Evolutionary conservation across 345 rosid species (phyloP).

Genomic region (Rhodamnia rubescens): DNA sequence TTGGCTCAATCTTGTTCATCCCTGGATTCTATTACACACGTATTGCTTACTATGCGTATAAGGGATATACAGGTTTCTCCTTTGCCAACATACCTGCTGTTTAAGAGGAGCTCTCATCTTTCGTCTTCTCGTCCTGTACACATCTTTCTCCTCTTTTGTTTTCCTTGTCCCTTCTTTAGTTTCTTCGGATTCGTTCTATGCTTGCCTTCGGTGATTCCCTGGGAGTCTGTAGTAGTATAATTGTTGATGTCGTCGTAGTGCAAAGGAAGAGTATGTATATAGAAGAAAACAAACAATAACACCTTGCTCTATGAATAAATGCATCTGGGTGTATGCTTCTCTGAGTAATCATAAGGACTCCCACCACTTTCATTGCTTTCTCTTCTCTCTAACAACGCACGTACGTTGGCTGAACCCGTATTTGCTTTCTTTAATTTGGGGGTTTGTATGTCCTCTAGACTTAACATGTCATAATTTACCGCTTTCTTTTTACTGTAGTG

Average conservation of each 20-base stretch:
- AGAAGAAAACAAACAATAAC: neutral
- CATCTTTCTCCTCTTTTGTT: neutral
- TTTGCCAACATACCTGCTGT: slow-evolving; percentile 89
- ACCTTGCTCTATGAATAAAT: neutral
- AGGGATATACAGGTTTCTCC: slow-evolving; percentile 96
- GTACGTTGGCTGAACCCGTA: neutral
- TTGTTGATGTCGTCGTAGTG: neutral
- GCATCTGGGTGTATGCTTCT: neutral
- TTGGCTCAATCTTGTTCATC: slow-evolving; percentile 77
- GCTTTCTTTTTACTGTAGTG: neutral
- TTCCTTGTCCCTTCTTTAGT: neutral
- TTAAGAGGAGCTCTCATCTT: slow-evolving; percentile 5
- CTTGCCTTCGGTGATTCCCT: neutral
- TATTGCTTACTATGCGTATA: slow-evolving; percentile 90
- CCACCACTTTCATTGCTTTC: neutral
- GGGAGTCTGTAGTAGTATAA: neutral
- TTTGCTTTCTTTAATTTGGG: neutral
- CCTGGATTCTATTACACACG: slow-evolving; percentile 92
- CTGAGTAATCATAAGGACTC: neutral
- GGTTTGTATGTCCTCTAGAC: neutral
- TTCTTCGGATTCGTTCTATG: neutral
- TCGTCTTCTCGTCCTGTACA: slow-evolving; percentile 9
- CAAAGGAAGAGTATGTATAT: neutral
- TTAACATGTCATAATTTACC: neutral
- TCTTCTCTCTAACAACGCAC: neutral